A percentile compares a stretch with the other conserved stretches of the same genome.
phyloP scores from a whole-genome alignment of 1,139 yeast species.

The Protomyces arabidopsidicola region DNA sequence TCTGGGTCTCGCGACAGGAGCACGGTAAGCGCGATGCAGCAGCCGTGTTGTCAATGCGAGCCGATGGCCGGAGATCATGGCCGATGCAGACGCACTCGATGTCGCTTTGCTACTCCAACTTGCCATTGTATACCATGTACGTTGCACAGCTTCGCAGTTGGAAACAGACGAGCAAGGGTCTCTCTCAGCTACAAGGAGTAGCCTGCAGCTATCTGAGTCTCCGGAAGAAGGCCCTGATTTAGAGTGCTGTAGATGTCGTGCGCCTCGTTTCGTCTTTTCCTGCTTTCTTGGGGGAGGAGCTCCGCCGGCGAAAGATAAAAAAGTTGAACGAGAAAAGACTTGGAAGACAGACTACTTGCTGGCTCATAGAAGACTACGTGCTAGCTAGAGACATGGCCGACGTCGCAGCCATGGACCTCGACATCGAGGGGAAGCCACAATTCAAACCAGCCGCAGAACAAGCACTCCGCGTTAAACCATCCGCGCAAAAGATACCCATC shows the following conservation, averaged over 20 bases:
- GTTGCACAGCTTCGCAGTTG: too few species aligned
- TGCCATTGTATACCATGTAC: background rate
- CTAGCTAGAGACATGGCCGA: constrained; percentile 31
- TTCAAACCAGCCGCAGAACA: constrained; percentile 61
- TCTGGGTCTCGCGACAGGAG: background rate
- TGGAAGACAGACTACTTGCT: background rate
- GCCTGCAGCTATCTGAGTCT: background rate
- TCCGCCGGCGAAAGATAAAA: background rate
- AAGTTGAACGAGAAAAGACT: background rate
- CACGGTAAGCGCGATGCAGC: background rate
- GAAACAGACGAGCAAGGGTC: too few species aligned
- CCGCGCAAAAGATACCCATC: constrained; percentile 80
- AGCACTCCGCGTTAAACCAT: constrained; percentile 70
- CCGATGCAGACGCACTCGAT: background rate
- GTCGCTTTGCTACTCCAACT: background rate
- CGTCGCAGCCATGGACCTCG: constrained; percentile 51
- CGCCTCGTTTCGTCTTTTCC: too few species aligned
- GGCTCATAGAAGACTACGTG: too few species aligned
- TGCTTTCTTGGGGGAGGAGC: too few species aligned
- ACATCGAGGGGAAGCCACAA: constrained; percentile 84
- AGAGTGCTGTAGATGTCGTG: too few species aligned
- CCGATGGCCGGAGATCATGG: background rate
- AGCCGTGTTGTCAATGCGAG: background rate
- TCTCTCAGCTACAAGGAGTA: background rate
- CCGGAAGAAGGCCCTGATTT: background rate